A percentile compares a stretch with the other conserved stretches of the same genome.
Evolutionary conservation across 805 yeast genomes (phyloP).

Genomic region (Sungouiella blattae): DNA sequence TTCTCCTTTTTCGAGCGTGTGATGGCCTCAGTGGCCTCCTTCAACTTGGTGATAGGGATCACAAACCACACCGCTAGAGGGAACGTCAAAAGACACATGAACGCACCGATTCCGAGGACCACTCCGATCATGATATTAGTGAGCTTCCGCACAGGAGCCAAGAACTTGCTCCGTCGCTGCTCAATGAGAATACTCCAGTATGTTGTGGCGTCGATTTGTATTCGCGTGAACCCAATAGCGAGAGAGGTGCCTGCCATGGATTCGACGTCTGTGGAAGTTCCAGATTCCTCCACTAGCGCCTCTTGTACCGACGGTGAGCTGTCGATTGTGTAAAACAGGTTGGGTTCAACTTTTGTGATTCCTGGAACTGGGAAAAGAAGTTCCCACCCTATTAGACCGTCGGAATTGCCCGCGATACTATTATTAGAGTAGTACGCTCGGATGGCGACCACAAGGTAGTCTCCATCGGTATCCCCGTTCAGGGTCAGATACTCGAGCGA

Average conservation of each 20-base stretch:
- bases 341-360: constrained; percentile 14
- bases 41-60: constrained; percentile 73
- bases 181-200: constrained; percentile 74
- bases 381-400: constrained; percentile 45
- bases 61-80: constrained; percentile 84
- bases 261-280: constrained; percentile 26
- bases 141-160: constrained; percentile 59
- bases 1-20: constrained; percentile 40
- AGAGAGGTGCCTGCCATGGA: constrained; percentile 20
- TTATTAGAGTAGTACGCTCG: constrained; percentile 28
- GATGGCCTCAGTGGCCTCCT: constrained; percentile 76
- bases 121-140: constrained; percentile 72
- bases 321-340: constrained; percentile 23
- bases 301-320: constrained; percentile 23
- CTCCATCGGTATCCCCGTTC: constrained; percentile 19
- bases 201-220: constrained; percentile 30
- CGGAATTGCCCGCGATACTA: constrained; percentile 27
- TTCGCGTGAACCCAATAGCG: constrained; percentile 34
- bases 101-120: constrained; percentile 71
- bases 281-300: constrained; percentile 26
- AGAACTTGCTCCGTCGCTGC: constrained; percentile 56
- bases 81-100: constrained; percentile 71
- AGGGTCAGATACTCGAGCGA: constrained; percentile 19
- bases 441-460: constrained; percentile 31
- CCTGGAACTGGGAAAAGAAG: constrained; percentile 27